phyloP scores from a whole-genome alignment of 176 grass and related monocot genomes.

The Areca catechu region DNA sequence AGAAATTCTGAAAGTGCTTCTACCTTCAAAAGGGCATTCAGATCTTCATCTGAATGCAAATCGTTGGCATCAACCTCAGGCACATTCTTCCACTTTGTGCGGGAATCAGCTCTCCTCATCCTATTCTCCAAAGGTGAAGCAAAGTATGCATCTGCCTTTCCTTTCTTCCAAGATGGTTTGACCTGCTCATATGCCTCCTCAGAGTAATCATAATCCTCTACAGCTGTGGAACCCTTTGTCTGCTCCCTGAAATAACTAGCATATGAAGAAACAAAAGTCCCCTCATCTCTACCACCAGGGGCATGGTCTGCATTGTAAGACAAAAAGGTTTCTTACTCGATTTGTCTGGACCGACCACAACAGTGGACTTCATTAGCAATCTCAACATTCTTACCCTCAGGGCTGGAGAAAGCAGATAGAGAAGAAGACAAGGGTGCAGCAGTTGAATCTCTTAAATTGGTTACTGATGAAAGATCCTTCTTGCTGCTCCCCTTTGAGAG shows the following conservation, averaged over 20 bases:
- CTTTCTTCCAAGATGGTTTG: conserved; percentile 14
- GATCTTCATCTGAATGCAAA: conserved; percentile 29
- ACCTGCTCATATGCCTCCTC: conserved; percentile 11
- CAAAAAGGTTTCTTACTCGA: conserved; percentile 15
- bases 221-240: conserved; percentile 2
- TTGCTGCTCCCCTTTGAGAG: conserved; percentile 42
- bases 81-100: conserved; percentile 24
- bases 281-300: conserved; percentile 22
- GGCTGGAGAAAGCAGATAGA: conserved; percentile 7
- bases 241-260: conserved; percentile 5
- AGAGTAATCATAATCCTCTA: conserved; percentile 10
- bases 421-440: conserved; percentile 15
- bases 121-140: conserved; percentile 13
- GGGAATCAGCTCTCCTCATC: conserved; percentile 20
- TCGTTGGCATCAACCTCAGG: conserved; percentile 12
- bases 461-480: conserved; percentile 32
- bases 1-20: neutral
- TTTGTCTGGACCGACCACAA: conserved; percentile 24
- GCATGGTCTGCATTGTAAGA: neutral
- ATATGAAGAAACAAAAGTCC: neutral
- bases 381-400: conserved; percentile 8
- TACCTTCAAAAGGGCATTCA: conserved; percentile 42
- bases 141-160: conserved; percentile 5
- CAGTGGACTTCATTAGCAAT: conserved; percentile 10
- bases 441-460: conserved; percentile 45